A percentile compares a stretch with the other conserved stretches of the same genome.
Evolutionary conservation across 2,329 filamentous ascomycete species (phyloP).

Genomic region (Penicillium sp.): DNA sequence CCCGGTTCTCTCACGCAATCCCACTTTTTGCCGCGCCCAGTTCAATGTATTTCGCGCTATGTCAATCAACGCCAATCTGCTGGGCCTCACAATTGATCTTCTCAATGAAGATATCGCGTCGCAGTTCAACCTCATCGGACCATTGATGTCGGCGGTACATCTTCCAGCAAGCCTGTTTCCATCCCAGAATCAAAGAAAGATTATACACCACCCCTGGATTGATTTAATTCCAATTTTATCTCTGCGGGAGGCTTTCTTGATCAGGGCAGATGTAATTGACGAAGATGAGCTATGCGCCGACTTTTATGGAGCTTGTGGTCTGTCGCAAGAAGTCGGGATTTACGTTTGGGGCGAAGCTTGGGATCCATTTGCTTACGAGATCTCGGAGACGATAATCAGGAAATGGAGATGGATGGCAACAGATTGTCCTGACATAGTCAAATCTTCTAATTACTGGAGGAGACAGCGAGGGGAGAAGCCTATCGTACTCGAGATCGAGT

Average conservation of each 20-base stretch:
- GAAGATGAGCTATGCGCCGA: constrained; percentile 26
- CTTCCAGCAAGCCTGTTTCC: constrained; percentile 20
- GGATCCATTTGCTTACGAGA: constrained; percentile 30
- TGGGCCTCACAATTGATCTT: constrained; percentile 15
- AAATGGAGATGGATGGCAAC: constrained; percentile 29
- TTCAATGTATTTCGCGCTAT: constrained; percentile 15
- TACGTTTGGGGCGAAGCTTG: constrained; percentile 33
- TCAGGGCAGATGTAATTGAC: constrained; percentile 15
- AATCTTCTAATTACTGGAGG: constrained; percentile 28
- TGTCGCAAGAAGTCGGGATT: constrained; percentile 16
- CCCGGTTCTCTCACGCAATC: not conserved
- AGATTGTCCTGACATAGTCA: constrained; percentile 27
- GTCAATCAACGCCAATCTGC: constrained; percentile 12
- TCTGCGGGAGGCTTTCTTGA: constrained; percentile 26
- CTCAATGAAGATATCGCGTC: constrained; percentile 20
- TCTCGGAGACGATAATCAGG: constrained; percentile 25
- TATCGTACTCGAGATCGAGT: not conserved
- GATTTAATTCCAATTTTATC: constrained; percentile 28
- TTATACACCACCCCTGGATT: constrained; percentile 32
- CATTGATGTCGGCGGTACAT: constrained; percentile 1
- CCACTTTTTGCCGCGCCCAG: not conserved
- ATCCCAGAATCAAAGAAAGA: constrained; percentile 12
- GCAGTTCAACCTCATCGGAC: constrained; percentile 17
- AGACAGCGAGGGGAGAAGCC: constrained; percentile 21
- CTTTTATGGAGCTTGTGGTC: constrained; percentile 13